Percentiles rank a stretch among this genome's conserved stretches.
Conservation (phyloP, 176 grass and related monocot species). For the Chrysopogon serrulatus region DNA sequence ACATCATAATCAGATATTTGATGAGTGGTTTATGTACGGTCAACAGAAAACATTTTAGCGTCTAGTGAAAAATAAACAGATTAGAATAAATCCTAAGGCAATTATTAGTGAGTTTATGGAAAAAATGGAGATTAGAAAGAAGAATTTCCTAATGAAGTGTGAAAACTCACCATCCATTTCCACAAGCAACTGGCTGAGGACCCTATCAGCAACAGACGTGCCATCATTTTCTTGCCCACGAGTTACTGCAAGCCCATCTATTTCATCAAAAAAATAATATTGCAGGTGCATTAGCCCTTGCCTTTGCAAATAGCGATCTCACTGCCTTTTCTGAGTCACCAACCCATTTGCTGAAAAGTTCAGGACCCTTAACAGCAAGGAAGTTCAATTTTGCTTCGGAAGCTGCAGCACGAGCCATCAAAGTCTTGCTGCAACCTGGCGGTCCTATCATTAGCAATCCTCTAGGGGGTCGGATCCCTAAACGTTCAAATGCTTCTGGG, state of each 20-base stretch:
- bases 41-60: not conserved
- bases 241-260: conserved; percentile 89
- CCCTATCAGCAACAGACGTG: conserved; percentile 72
- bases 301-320: conserved; percentile 78
- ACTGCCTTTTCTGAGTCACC: conserved; percentile 97
- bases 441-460: conserved; percentile 91
- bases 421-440: conserved; percentile 94
- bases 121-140: not conserved
- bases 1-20: conserved; percentile 4
- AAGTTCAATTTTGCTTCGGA: conserved; percentile 96
- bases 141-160: not conserved
- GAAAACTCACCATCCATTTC: conserved; percentile 91
- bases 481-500: conserved; percentile 55
- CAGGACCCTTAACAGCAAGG: conserved; percentile 89
- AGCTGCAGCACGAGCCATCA: conserved; percentile 93
- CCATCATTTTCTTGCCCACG: conserved; percentile 66
- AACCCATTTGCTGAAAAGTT: conserved; percentile 99
- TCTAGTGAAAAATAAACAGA: not conserved
- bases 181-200: conserved; percentile 76
- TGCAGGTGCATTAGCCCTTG: conserved; percentile 75
- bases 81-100: not conserved
- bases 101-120: not conserved
- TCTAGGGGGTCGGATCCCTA: conserved; percentile 67
- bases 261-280: conserved; percentile 99
- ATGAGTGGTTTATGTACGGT: not conserved